Conservation (phyloP, 2,329 filamentous ascomycete species). For the Cladosporium halotolerans region DNA sequence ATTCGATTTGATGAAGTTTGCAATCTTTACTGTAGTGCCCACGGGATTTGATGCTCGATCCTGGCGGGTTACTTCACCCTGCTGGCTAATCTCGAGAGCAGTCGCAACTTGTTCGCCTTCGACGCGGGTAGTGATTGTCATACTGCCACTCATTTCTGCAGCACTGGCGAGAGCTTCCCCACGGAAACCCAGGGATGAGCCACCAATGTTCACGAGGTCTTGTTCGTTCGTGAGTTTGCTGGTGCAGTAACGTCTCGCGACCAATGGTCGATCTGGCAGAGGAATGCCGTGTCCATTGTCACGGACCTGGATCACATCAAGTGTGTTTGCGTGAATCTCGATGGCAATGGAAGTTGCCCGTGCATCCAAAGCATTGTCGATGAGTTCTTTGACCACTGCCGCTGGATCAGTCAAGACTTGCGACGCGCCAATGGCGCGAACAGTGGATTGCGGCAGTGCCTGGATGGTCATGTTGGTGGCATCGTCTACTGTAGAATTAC, state of each 20-base stretch:
- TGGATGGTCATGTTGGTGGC: conserved; percentile 32
- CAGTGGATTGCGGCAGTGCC: conserved; percentile 36
- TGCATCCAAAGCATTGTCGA: conserved; percentile 73
- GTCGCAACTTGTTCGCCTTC: conserved; percentile 55
- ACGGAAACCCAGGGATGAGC: conserved; percentile 64
- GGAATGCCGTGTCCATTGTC: conserved; percentile 70
- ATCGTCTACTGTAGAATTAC: neutral
- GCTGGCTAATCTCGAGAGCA: conserved; percentile 44
- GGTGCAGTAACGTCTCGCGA: conserved; percentile 64
- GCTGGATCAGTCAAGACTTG: conserved; percentile 55
- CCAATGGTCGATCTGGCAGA: conserved; percentile 52
- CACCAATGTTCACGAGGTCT: conserved; percentile 53
- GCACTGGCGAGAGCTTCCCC: conserved; percentile 66
- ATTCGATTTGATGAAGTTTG: conserved; percentile 52
- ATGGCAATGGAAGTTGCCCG: conserved; percentile 61
- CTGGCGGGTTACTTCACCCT: conserved; percentile 38
- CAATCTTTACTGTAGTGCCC: conserved; percentile 63
- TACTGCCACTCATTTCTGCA: conserved; percentile 50
- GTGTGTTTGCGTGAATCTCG: conserved; percentile 56
- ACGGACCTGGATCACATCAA: conserved; percentile 63
- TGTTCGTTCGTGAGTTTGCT: conserved; percentile 64
- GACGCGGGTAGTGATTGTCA: conserved; percentile 60
- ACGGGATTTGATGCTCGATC: conserved; percentile 50
- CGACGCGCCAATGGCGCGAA: conserved; percentile 55
- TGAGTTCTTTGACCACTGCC: conserved; percentile 65